These are phyloP conservation scores for Phytophthora constricta DNA, from an alignment of 352 stramenopile species.

Conservation along the genomic window DNA sequence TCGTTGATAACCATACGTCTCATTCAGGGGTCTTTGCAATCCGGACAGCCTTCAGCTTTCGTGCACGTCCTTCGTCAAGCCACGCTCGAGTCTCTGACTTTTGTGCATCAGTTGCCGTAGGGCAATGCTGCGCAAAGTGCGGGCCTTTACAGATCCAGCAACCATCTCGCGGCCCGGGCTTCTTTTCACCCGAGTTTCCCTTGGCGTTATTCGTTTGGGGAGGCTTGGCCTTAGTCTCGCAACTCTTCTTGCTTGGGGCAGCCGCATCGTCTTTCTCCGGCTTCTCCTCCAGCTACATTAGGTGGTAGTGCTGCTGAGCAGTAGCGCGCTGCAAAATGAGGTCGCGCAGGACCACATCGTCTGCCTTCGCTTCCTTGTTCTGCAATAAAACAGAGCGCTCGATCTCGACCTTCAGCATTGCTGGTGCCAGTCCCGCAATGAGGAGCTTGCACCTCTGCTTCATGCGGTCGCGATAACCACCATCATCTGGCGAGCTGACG, in stretches of 20 bases:
- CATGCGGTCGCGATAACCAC: slow-evolving; percentile 9
- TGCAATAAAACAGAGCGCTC: slow-evolving; percentile 6
- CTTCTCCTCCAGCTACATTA: neutral
- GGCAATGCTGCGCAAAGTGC: slow-evolving; percentile 13
- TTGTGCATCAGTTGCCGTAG: slow-evolving; percentile 11
- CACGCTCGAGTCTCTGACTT: neutral
- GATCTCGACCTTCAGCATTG: slow-evolving; percentile 18
- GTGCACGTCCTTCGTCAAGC: neutral
- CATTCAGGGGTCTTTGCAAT: neutral
- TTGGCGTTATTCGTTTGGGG: too few species aligned
- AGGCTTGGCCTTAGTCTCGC: too few species aligned
- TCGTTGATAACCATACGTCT: neutral
- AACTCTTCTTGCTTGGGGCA: slow-evolving; percentile 13
- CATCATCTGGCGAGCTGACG: neutral
- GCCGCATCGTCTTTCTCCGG: neutral
- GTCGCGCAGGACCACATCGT: slow-evolving; percentile 12
- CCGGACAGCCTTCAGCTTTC: neutral
- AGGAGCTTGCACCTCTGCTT: slow-evolving; percentile 20
- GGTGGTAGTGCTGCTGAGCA: slow-evolving; percentile 7
- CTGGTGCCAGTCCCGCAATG: slow-evolving; percentile 1
- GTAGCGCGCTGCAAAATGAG: slow-evolving; percentile 16
- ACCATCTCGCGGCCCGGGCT: neutral
- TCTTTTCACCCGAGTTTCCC: too few species aligned
- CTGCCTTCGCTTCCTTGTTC: slow-evolving; percentile 5
- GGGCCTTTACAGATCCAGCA: slow-evolving; percentile 13